phyloP scores from a whole-genome alignment of 1,139 yeast genomes.

The Zygoascus sp. region DNA sequence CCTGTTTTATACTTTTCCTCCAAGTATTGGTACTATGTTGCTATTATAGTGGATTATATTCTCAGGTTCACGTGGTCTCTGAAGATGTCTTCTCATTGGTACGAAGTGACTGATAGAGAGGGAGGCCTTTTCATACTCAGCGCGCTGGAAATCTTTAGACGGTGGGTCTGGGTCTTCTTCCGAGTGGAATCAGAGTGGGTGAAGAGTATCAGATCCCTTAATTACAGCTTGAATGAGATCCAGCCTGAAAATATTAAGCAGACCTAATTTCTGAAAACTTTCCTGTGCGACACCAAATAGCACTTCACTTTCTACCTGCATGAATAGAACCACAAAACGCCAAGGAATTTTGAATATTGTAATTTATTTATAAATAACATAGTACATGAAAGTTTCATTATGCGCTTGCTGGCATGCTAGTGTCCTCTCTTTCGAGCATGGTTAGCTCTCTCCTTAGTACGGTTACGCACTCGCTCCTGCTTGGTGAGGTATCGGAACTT shows the following conservation, averaged over 20 bases:
- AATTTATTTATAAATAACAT: slow-evolving; percentile 3
- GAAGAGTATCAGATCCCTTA: slow-evolving; percentile 4
- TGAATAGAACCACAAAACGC: background rate
- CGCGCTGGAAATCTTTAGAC: slow-evolving; percentile 65
- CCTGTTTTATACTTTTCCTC: slow-evolving; percentile 34
- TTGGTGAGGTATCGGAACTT: slow-evolving; percentile 84
- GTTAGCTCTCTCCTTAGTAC: slow-evolving; percentile 48
- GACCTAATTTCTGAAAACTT: background rate
- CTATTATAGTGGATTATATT: slow-evolving; percentile 54
- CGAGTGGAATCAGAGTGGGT: slow-evolving; percentile 73
- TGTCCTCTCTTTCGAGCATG: slow-evolving; percentile 19
- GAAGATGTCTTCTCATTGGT: slow-evolving; percentile 38
- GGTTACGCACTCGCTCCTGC: slow-evolving; percentile 66
- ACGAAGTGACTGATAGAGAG: slow-evolving; percentile 42
- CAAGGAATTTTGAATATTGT: background rate
- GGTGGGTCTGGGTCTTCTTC: slow-evolving; percentile 87
- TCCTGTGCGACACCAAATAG: background rate
- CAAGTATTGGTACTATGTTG: slow-evolving; percentile 45
- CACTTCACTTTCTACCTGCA: no score
- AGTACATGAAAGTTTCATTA: background rate
- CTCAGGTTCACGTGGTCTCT: slow-evolving; percentile 75
- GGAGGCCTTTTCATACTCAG: slow-evolving; percentile 63
- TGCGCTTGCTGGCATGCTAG: background rate
- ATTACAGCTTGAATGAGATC: slow-evolving; percentile 4
- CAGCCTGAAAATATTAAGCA: background rate